Evolutionary conservation across 2,329 filamentous ascomycete genomes (phyloP), one percentile per base, ranked within the genome.

Genomic region (Clonostachys byssicola): DNA sequence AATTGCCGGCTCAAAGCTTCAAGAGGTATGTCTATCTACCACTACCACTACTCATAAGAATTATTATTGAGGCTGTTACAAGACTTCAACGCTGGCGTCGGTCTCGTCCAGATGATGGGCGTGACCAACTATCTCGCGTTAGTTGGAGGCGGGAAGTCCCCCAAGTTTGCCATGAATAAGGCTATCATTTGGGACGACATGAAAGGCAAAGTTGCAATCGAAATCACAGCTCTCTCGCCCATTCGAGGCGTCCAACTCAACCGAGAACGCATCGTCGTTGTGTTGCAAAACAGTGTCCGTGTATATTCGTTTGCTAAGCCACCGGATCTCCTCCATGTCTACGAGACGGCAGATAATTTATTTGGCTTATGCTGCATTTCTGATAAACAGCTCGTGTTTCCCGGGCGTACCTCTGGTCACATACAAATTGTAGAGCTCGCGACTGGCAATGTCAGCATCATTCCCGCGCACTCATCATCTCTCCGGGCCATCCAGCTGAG

Each of bases 161-260:
- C 92, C 46, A 92, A 92, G 60, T 94, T 90, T 58, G 85, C 90
- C 13, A 86, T 87, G 61, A 95, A 92, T 68, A 95, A 95, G 75
- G 78, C 92, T 43, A 84, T 95, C 54, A 88, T 97, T 57, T 97
- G 92, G 92, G 92, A 99, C 64, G 90, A 95, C 58, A 77, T 82
- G 51, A 88, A 88, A 54, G 83, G 86, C 51, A 87, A 85, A 54
- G 67, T 74, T 9, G 83, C 86, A 8, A 77, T 89, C 13, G 86
- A 92, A 52, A 88, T 97, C 56, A 86, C 92, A 48, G 86, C 92
- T 51, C 80, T 89, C 49, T 91, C 89, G 17, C 82, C 88, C 2
- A 83, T 97, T 20, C 81, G 91, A 14, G 88, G 90, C 38, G 82
- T 96, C 30, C 85, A 88, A 54, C 72, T 97, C 20, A 86, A 85